These are phyloP conservation scores for Yamadazyma olivae DNA, from an alignment of 805 yeast species.

Conservation along the genomic window DNA sequence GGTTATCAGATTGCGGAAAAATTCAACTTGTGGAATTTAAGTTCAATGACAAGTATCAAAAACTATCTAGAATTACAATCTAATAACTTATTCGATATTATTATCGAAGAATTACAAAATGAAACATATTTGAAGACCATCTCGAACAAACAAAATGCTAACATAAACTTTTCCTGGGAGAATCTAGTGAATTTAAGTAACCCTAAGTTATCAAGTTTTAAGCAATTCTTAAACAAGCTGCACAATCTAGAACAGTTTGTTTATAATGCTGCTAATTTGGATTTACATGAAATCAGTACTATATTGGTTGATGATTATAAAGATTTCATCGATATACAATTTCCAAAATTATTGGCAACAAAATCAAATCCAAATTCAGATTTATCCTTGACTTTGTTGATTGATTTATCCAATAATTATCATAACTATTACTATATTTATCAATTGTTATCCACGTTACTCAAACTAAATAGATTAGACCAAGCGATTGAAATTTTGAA, in stretches of 20 bases:
- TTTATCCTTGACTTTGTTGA: slow-evolving; percentile 17
- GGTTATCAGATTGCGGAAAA: slow-evolving; percentile 45
- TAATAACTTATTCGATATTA: slow-evolving; percentile 60
- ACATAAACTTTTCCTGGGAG: slow-evolving; percentile 19
- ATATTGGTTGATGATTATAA: slow-evolving; percentile 28
- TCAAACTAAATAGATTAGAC: slow-evolving; percentile 59
- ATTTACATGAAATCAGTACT: slow-evolving; percentile 48
- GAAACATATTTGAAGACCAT: slow-evolving; percentile 48
- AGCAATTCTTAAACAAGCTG: slow-evolving; percentile 30
- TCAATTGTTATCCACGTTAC: slow-evolving; percentile 52
- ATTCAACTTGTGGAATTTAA: slow-evolving; percentile 55
- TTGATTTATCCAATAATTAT: slow-evolving; percentile 16
- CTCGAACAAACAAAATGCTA: not conserved
- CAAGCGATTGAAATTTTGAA: slow-evolving; percentile 53
- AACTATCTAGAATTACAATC: slow-evolving; percentile 54
- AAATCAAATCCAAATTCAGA: not conserved
- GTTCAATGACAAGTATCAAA: slow-evolving; percentile 50
- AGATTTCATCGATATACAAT: slow-evolving; percentile 25
- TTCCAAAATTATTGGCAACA: slow-evolving; percentile 22
- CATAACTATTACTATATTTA: slow-evolving; percentile 41
- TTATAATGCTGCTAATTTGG: slow-evolving; percentile 55
- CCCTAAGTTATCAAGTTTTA: slow-evolving; percentile 36
- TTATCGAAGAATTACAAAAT: slow-evolving; percentile 73
- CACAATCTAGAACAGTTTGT: slow-evolving; percentile 51
- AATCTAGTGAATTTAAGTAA: slow-evolving; percentile 15